These are phyloP conservation scores for Sarocladiaceae sp. DNA, from an alignment of 2,329 filamentous ascomycete species.

Conservation along the genomic window DNA sequence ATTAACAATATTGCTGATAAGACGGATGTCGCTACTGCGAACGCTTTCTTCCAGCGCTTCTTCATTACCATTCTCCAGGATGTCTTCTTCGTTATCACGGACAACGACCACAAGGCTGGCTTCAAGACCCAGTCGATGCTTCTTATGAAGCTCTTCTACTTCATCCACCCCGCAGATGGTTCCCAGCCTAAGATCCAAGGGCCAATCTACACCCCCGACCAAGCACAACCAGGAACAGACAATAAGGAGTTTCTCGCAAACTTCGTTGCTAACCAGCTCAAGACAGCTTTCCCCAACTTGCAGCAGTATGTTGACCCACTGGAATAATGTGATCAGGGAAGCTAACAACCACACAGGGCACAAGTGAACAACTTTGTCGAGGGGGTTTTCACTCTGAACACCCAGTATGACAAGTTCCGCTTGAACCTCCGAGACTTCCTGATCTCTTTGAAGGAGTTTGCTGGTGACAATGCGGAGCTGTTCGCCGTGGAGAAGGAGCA, in stretches of 20 bases:
- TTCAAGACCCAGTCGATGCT: constrained; percentile 98
- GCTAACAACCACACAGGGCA: constrained; percentile 48
- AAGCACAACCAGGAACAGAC: constrained; percentile 75
- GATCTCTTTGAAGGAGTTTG: constrained; percentile 94
- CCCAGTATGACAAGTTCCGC: constrained; percentile 91
- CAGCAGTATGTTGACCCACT: constrained; percentile 62
- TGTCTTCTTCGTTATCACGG: constrained; percentile 96
- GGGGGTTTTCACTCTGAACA: constrained; percentile 82
- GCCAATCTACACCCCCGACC: constrained; percentile 81
- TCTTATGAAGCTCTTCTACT: constrained; percentile 92
- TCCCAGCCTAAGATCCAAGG: constrained; percentile 80
- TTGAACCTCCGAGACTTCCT: constrained; percentile 94
- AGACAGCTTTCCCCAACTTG: constrained; percentile 90
- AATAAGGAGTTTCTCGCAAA: constrained; percentile 89
- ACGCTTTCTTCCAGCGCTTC: constrained; percentile 97
- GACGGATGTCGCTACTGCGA: constrained; percentile 78
- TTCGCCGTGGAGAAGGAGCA: constrained; percentile 94
- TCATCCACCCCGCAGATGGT: constrained; percentile 70
- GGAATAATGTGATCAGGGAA: not conserved
- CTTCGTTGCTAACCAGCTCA: constrained; percentile 80
- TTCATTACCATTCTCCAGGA: constrained; percentile 95
- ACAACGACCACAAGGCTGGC: constrained; percentile 96
- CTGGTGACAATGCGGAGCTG: constrained; percentile 90
- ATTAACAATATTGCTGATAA: constrained; percentile 97
- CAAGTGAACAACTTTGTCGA: constrained; percentile 92